phyloP scores from a whole-genome alignment of 805 yeast species.

The Priceomyces carsonii region DNA sequence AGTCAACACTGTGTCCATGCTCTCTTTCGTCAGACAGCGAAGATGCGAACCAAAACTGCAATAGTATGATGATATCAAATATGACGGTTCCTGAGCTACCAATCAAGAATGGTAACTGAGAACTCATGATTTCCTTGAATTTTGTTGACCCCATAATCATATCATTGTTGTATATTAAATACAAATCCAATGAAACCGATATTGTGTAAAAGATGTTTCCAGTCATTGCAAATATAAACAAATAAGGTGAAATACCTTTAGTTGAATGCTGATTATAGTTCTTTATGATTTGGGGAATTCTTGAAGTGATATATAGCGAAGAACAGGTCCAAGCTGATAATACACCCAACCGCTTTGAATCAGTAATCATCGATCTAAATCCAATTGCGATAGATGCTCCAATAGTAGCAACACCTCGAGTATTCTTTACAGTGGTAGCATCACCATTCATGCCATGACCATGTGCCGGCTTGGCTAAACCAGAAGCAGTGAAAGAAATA shows the following conservation, averaged over 20 bases:
- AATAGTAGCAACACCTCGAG: not conserved
- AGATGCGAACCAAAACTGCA: conserved; percentile 37
- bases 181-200: conserved; percentile 32
- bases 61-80: conserved; percentile 45
- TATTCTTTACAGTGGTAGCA: not conserved
- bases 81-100: conserved; percentile 83
- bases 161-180: conserved; percentile 18
- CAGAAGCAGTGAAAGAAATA: conserved; percentile 12
- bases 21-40: no score
- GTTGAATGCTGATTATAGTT: conserved; percentile 32
- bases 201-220: conserved; percentile 37
- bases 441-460: not conserved
- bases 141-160: conserved; percentile 21
- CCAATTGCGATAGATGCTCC: not conserved
- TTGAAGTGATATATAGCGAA: conserved; percentile 28
- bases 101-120: conserved; percentile 74
- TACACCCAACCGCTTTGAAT: conserved; percentile 20
- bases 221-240: conserved; percentile 36
- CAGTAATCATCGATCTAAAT: not conserved
- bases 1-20: no score
- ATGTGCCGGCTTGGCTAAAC: conserved; percentile 13
- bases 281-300: conserved; percentile 37
- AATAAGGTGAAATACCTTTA: conserved; percentile 33
- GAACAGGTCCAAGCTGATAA: conserved; percentile 37
- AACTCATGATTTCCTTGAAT: conserved; percentile 45